Conservation (phyloP, 345 rosid species). For the Citrus sinensis region DNA sequence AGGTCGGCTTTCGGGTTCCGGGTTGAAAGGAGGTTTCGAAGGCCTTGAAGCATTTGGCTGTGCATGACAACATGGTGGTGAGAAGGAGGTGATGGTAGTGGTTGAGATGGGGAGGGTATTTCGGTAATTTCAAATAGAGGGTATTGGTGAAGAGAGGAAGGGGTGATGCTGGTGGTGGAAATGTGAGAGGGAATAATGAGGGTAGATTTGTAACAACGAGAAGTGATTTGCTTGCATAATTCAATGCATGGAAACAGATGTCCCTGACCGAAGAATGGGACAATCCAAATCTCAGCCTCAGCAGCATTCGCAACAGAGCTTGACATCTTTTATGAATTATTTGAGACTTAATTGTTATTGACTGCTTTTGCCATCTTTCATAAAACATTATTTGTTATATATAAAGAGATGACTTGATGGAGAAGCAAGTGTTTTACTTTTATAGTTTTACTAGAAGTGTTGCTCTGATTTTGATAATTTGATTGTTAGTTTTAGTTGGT, state of each 20-base stretch:
- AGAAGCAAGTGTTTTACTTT: too few relatives aligned
- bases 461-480: too few relatives aligned
- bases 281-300: slow-evolving; percentile 25
- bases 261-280: slow-evolving; percentile 43
- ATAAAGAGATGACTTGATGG: too few relatives aligned
- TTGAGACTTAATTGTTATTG: too few relatives aligned
- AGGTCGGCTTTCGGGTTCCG: background rate
- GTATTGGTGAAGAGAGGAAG: too few relatives aligned
- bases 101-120: slow-evolving; percentile 13
- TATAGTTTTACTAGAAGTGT: too few relatives aligned
- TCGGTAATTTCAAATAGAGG: slow-evolving; percentile 11
- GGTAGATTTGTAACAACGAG: slow-evolving; percentile 20
- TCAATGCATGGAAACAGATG: slow-evolving; percentile 28
- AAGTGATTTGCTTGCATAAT: slow-evolving; percentile 18
- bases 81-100: background rate
- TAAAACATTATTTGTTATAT: too few relatives aligned
- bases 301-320: background rate
- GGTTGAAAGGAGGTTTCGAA: slow-evolving; percentile 21
- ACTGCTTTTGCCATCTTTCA: too few relatives aligned
- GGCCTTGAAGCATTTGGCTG: slow-evolving; percentile 15
- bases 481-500: too few relatives aligned
- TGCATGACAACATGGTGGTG: background rate
- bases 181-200: slow-evolving; percentile 29
- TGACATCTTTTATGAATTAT: too few relatives aligned
- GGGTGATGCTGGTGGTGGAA: too few relatives aligned